Percentiles rank a stretch among this genome's conserved stretches.
Evolutionary conservation across 2,329 filamentous ascomycete species (phyloP).

Genomic region (Leptoxyphium fumago): DNA sequence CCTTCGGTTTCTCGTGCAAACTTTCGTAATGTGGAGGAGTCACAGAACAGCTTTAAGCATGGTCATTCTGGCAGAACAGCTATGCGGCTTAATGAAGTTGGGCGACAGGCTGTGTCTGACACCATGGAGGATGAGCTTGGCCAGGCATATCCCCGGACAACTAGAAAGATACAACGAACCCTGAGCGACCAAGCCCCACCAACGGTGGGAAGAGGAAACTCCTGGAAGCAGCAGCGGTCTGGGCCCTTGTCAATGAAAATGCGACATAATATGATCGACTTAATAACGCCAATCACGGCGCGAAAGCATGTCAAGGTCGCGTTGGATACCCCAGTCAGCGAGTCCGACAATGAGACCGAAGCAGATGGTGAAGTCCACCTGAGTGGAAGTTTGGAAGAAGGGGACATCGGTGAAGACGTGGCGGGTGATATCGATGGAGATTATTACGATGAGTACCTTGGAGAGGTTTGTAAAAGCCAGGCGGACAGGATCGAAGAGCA

Average conservation of each 20-base stretch:
- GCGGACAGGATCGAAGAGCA: conserved; percentile 3
- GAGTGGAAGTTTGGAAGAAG: conserved; percentile 9
- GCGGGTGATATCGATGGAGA: conserved; percentile 15
- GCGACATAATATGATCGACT: conserved; percentile 7
- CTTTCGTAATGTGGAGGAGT: conserved; percentile 30
- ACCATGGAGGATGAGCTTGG: too few species aligned
- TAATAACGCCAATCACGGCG: conserved; percentile 18
- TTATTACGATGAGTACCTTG: conserved; percentile 23
- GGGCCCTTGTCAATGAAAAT: too few species aligned
- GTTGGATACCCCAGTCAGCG: conserved; percentile 4
- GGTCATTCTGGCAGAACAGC: conserved; percentile 8
- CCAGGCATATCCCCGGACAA: too few species aligned
- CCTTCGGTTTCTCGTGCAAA: conserved; percentile 24
- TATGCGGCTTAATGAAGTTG: neutral
- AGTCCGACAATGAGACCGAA: neutral
- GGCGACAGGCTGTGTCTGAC: too few species aligned
- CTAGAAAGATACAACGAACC: conserved; percentile 4
- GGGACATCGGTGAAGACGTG: conserved; percentile 12
- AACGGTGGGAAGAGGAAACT: too few species aligned
- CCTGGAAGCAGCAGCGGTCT: too few species aligned
- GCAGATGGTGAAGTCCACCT: conserved; percentile 3
- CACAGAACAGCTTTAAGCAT: conserved; percentile 25
- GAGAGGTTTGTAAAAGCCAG: conserved; percentile 20
- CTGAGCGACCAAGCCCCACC: conserved; percentile 11
- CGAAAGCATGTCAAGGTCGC: conserved; percentile 4